Conservation (phyloP, 495 filamentous ascomycete genomes). For the Penicillium coffeae region DNA sequence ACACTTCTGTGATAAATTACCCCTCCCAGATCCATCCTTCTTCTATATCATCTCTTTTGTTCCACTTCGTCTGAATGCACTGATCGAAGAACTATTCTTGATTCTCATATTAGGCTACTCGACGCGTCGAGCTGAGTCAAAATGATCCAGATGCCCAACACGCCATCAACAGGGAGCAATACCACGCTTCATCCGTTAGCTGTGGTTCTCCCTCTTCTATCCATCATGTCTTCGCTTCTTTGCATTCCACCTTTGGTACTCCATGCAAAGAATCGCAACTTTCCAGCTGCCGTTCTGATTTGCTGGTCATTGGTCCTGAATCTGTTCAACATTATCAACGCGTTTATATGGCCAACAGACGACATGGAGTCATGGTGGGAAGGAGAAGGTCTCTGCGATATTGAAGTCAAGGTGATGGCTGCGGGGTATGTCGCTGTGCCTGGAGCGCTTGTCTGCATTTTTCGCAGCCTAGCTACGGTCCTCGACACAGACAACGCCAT, state of each 20-base stretch:
- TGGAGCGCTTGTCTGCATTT: constrained; percentile 60
- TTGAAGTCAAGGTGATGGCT: constrained; percentile 68
- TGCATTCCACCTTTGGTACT: constrained; percentile 40
- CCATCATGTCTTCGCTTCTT: constrained; percentile 53
- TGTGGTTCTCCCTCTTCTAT: constrained; percentile 46
- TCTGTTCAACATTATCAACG: constrained; percentile 67
- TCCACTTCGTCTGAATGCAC: too few relatives aligned
- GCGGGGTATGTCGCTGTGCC: constrained; percentile 61
- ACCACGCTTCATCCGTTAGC: constrained; percentile 26
- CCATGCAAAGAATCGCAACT: constrained; percentile 42
- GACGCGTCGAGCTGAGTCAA: too few relatives aligned
- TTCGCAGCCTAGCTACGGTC: constrained; percentile 66
- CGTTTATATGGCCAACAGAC: constrained; percentile 76
- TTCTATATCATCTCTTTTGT: too few relatives aligned
- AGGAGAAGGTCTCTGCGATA: constrained; percentile 76
- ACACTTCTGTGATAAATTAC: too few relatives aligned
- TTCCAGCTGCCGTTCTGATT: constrained; percentile 55
- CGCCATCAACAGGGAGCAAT: not conserved
- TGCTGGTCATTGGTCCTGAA: constrained; percentile 63
- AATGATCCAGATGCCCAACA: not conserved
- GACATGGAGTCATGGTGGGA: constrained; percentile 64
- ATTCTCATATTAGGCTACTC: too few relatives aligned
- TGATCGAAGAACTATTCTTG: too few relatives aligned
- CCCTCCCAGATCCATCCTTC: too few relatives aligned
- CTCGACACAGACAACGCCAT: constrained; percentile 62